Base-by-base conservation (phyloP, 2,329 filamentous ascomycete species). In the Exophiala xenobiotica region DNA sequence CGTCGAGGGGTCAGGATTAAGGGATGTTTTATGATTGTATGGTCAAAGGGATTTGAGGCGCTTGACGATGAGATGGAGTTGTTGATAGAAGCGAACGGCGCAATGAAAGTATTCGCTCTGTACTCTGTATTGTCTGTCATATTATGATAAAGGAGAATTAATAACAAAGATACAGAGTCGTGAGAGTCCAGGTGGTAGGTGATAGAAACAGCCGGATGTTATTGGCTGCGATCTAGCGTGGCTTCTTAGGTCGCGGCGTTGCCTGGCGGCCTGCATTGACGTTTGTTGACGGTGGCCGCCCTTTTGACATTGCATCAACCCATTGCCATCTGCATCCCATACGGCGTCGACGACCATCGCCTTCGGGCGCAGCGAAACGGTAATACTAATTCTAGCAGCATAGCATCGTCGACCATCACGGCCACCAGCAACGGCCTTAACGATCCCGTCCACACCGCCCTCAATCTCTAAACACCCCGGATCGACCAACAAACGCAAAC, bases 301-400 rank as follows among this genome's bases (percentile, higher is more conserved):
- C 18, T 16, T 31, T 35, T 40, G 38, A 20, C 38, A 40, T 40
- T 40, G 19, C 38, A 40, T 40, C 22, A 22, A 18, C 19, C 14
- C 12, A 22, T 20, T n/a, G n/a, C 38, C 22, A n/a, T 40, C 38
- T 40, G n/a, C 38, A 40, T 35, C n/a, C 31, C n/a, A 16, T 6
- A 24, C 5, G 14, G 23, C 19, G 19, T 23, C 38, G 19, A 24
- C 38, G 7, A 12, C 19, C 38, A 20, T 40, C 38, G 38, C 38
- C 38, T 24, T 23, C 38, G 4, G 19, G 38, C 19, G 19, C 19
- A 20, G n/a, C 14, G 18, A 20, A 22, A 35, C 46, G 26, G 33
- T 14, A 31, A 53, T 50, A 56, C 53, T 56, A 56, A 56, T 50
- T 39, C 41, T 35, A 53, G 41, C 50, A 56, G 53, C 40, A 46